phyloP scores from a whole-genome alignment of 169 alveolate genomes.

The Plasmodium gonderi region DNA sequence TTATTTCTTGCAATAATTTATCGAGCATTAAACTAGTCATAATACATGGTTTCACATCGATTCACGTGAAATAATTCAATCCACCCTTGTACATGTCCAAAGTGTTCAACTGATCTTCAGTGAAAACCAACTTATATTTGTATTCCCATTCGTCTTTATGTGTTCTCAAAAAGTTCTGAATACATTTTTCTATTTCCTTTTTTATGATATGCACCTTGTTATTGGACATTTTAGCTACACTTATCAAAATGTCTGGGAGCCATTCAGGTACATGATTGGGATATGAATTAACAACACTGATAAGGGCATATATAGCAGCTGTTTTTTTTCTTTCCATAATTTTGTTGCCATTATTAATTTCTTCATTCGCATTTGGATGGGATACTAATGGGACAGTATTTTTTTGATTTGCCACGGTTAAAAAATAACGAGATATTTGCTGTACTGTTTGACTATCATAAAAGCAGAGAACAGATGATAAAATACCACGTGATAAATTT shows the following conservation, averaged over 20 bases:
- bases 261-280: slow-evolving; percentile 85
- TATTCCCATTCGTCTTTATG: slow-evolving; percentile 88
- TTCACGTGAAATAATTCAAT: slow-evolving; percentile 81
- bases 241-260: slow-evolving; percentile 85
- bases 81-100: slow-evolving; percentile 86
- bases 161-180: slow-evolving; percentile 84
- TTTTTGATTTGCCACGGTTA: slow-evolving; percentile 39
- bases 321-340: slow-evolving; percentile 39
- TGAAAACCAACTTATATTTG: slow-evolving; percentile 77
- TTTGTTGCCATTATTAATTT: not conserved
- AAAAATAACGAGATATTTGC: slow-evolving; percentile 12
- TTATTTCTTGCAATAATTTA: not conserved
- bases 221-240: slow-evolving; percentile 78
- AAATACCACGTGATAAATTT: slow-evolving; percentile 45
- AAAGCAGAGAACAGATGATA: slow-evolving; percentile 56
- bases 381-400: not conserved
- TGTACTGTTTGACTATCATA: slow-evolving; percentile 38
- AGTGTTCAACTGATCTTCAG: slow-evolving; percentile 80
- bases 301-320: slow-evolving; percentile 58
- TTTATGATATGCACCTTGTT: slow-evolving; percentile 59
- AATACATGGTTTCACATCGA: not conserved
- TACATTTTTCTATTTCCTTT: slow-evolving; percentile 82
- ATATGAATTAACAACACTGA: slow-evolving; percentile 65
- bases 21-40: not conserved
- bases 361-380: not conserved